Conservation (phyloP, 805 yeast genomes). For the Ogataea pini region DNA sequence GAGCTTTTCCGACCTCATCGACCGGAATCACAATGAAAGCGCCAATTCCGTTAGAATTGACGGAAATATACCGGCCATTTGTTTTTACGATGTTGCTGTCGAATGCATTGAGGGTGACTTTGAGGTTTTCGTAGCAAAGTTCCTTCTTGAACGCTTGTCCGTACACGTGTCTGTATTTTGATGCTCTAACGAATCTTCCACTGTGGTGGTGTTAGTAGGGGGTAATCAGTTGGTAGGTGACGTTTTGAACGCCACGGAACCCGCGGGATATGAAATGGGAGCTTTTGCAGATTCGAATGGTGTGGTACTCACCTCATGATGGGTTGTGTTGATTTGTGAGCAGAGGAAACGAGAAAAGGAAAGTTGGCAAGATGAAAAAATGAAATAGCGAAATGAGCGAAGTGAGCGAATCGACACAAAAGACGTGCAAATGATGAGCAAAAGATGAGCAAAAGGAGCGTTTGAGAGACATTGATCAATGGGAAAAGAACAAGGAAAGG, state of each 20-base stretch:
- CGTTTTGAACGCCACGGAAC: no score
- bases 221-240: no score
- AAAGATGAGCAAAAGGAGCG: not conserved
- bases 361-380: not conserved
- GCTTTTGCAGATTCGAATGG: not conserved
- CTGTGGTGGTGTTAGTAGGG: constrained; percentile 38
- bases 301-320: not conserved
- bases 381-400: not conserved
- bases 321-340: not conserved
- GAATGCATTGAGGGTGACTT: constrained; percentile 90
- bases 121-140: constrained; percentile 70
- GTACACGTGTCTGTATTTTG: constrained; percentile 93
- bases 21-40: constrained; percentile 94
- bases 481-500: no score
- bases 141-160: constrained; percentile 84
- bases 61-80: constrained; percentile 82
- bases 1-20: constrained; percentile 84
- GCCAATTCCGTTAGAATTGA: constrained; percentile 95
- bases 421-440: no score
- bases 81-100: constrained; percentile 88
- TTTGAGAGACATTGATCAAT: no score
- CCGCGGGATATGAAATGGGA: not conserved
- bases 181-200: constrained; percentile 92
- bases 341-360: not conserved
- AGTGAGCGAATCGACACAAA: no score